Evolutionary conservation across 345 rosid species (phyloP), one percentile per base, ranked within the genome.

Genomic region (Adansonia digitata): DNA sequence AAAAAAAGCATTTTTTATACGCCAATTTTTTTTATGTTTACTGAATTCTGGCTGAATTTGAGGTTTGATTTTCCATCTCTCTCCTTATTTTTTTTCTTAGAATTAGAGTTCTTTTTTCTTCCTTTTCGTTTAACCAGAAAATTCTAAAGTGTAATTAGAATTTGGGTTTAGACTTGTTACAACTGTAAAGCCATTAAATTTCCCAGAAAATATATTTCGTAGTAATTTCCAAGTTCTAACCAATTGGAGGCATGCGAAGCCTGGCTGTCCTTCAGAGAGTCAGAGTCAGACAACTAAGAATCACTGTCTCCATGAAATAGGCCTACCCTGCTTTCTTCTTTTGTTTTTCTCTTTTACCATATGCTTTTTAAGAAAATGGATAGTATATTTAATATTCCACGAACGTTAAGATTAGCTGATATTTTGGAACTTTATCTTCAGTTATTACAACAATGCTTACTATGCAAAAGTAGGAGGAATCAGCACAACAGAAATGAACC

Each of bases 401-500:
- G n/a, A n/a, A n/a, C n/a, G n/a, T n/a, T n/a, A n/a, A n/a, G n/a
- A n/a, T n/a, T n/a, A n/a, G 45, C 10, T 48, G 22, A 26, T 29
- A 17, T 34, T 46, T 15, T 31, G n/a, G 35, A 42, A 71, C 59
- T 4, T 5, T 1, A 7, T 35, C 68, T 48, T 57, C 81, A 89
- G 91, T 78, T 91, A 87, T 72, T 91, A 94, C 84, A 92, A 89
- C 86, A 94, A 94, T 77, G 97, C 97, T 4, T 94, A 87, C 84
- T 94, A 92, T 71, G 98, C 98, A 14, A 94, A 91, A 85, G 93
- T 94, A 15, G 98, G 98, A 71, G 98, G 97, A 70, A 91, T 94
- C 76, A 94, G 89, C 91, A 94, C 85, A 48, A 77, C 78, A 45
- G 97, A 92, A 83, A 92, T 94, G 97, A 94, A 94, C 76, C 84